A percentile compares a stretch with the other conserved stretches of the same genome.
phyloP scores from a whole-genome alignment of 2,329 filamentous ascomycete genomes.

The Eutypella sp. region DNA sequence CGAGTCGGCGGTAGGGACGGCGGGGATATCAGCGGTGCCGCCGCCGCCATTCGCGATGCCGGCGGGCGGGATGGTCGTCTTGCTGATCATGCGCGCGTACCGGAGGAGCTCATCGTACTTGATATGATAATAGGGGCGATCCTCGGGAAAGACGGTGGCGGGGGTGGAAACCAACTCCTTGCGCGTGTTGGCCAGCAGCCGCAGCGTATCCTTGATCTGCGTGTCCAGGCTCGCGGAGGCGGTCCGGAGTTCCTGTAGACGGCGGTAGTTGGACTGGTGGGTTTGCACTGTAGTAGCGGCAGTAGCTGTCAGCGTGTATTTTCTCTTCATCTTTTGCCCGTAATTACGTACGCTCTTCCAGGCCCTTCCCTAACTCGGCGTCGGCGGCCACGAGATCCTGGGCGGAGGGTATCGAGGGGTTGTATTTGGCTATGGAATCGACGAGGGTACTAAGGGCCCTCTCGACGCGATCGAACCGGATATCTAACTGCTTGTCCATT shows the following conservation, averaged over 20 bases:
- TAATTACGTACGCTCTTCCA: slow-evolving; percentile 54
- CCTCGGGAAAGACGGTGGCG: slow-evolving; percentile 49
- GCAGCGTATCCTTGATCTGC: slow-evolving; percentile 67
- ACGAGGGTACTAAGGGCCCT: slow-evolving; percentile 64
- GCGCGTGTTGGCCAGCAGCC: slow-evolving; percentile 65
- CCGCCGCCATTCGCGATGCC: slow-evolving; percentile 36
- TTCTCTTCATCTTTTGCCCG: not conserved
- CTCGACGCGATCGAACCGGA: slow-evolving; percentile 61
- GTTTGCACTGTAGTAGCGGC: slow-evolving; percentile 57
- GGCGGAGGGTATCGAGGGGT: slow-evolving; percentile 64
- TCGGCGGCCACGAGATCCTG: slow-evolving; percentile 68
- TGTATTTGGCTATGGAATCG: slow-evolving; percentile 78
- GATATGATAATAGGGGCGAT: slow-evolving; percentile 48
- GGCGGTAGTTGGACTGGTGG: slow-evolving; percentile 70
- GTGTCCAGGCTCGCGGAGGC: slow-evolving; percentile 61
- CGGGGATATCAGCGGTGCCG: too few species aligned
- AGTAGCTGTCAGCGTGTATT: not conserved
- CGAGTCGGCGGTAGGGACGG: slow-evolving; percentile 27
- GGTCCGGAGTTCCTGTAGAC: slow-evolving; percentile 63
- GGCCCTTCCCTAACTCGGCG: slow-evolving; percentile 57
- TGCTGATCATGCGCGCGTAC: slow-evolving; percentile 75
- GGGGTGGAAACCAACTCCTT: slow-evolving; percentile 64
- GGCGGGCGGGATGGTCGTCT: slow-evolving; percentile 69
- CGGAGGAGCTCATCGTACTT: slow-evolving; percentile 68
- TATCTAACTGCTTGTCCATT: slow-evolving; percentile 61